These are phyloP conservation scores for Globisporangium spiculum DNA, from an alignment of 352 stramenopile genomes.

Conservation along the genomic window DNA sequence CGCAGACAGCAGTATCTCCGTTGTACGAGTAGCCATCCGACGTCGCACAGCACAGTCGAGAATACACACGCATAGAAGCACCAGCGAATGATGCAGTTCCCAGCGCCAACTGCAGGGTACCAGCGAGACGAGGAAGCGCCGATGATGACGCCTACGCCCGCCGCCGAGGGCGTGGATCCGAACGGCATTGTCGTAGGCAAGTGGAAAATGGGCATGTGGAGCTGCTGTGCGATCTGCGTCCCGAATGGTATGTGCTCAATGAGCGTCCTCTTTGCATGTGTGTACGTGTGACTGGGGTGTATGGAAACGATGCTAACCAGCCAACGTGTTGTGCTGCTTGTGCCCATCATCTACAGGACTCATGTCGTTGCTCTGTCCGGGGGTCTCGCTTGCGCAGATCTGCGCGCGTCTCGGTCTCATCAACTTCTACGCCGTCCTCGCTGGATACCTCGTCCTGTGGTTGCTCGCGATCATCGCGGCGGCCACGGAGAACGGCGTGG, in stretches of 20 bases:
- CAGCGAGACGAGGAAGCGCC: slow-evolving; percentile 11
- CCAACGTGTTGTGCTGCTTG: not conserved
- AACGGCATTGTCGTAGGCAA: slow-evolving; percentile 31
- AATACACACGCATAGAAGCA: not conserved
- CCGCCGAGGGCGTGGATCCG: slow-evolving; percentile 23
- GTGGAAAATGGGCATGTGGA: slow-evolving; percentile 33
- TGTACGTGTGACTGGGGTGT: not conserved
- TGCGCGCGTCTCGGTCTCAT: slow-evolving; percentile 36
- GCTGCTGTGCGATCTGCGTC: slow-evolving; percentile 17
- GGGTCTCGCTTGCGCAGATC: slow-evolving; percentile 47
- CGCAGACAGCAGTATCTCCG: not conserved
- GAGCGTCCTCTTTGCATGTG: not conserved
- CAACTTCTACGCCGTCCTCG: slow-evolving; percentile 36
- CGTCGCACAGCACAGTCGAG: not conserved
- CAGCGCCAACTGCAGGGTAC: slow-evolving; percentile 5
- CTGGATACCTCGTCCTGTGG: slow-evolving; percentile 31
- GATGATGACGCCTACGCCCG: slow-evolving; percentile 19
- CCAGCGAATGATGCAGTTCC: slow-evolving; percentile 9
- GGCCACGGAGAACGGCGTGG: slow-evolving; percentile 23
- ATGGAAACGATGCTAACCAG: not conserved
- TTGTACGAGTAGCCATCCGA: not conserved
- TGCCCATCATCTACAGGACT: slow-evolving; percentile 6
- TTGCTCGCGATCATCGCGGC: slow-evolving; percentile 31
- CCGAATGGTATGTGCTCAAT: slow-evolving; percentile 23
- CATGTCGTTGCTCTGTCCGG: slow-evolving; percentile 28